Conservation (phyloP, 306 rosid genomes). For the Phaseolus lunatus region DNA sequence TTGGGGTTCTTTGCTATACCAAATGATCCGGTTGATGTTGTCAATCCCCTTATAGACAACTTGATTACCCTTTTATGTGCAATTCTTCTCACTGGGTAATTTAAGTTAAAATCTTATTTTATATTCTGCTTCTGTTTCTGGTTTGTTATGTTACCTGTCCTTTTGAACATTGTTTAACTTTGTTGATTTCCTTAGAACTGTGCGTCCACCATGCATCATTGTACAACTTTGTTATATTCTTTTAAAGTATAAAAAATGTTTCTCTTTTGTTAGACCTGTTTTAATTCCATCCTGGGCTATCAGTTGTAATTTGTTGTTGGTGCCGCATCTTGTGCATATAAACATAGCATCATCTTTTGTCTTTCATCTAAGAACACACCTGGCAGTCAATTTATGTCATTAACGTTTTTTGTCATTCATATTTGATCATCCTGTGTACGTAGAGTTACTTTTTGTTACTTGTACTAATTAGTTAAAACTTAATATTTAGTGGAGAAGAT, state of each 20-base stretch:
- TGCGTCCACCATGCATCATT: conserved; percentile 2
- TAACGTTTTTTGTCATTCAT: background rate
- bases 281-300: conserved; percentile 9
- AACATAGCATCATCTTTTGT: conserved; percentile 1
- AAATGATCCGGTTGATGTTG: conserved; percentile 88
- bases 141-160: conserved; percentile 2
- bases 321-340: background rate
- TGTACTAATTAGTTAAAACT: conserved; percentile 47
- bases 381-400: conserved; percentile 4
- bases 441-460: background rate
- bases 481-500: conserved; percentile 87
- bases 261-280: conserved; percentile 26
- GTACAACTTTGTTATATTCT: too few species aligned
- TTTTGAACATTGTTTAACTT: conserved; percentile 33
- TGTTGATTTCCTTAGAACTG: conserved; percentile 7
- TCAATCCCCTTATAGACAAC: conserved; percentile 82
- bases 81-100: conserved; percentile 94
- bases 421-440: conserved; percentile 22
- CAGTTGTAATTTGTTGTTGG: conserved; percentile 3
- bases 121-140: conserved; percentile 32
- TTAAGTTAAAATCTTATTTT: conserved; percentile 21
- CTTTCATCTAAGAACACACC: background rate
- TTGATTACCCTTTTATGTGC: conserved; percentile 93
- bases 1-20: conserved; percentile 95
- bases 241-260: conserved; percentile 9